Evolutionary conservation across 306 rosid genomes (phyloP), one percentile per base, ranked within the genome.

Genomic region (Potentilla sterilis): DNA sequence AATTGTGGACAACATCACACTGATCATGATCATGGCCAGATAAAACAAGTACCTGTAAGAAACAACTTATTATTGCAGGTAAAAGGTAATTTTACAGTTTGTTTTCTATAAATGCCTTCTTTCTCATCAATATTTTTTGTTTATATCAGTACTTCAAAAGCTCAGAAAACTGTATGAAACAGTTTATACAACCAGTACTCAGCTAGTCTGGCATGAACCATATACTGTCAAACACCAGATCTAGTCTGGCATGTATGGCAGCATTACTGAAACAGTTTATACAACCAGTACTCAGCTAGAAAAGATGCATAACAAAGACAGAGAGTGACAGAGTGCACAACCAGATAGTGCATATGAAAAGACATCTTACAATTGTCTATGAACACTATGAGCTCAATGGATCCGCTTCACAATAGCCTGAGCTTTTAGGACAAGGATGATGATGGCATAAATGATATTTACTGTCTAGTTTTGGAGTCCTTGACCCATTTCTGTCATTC

Each of bases 1-100:
- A 75, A 76, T 83, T 72, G 76, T 87, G 96, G 72, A 81, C 86
- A 76, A 89, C 24, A 1, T 80, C 88, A 86, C 98, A 93, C 75
- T 89, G 96, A 81, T 89, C 98, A 7, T 93, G 98, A 83, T 93
- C 98, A 75, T 93, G 98, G 48, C 96, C 96, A 24, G 96, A 93
- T 69, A 93, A 85, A 83, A 90, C 69, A 64, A 85, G 87, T 67
- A 81, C 86, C 96, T 92, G 92, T 70, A 77, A 69, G 70, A 74
- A 80, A 72, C 44, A 72, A 77, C 83, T n/a, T 22, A 37, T 74
- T 43, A 70, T 47, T 57, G 75, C 79, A 76, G 32, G 70, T 44
- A 51, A 73, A 37, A 68, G 64, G 59, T 54, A 77, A 48, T 73
- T 70, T 28, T 11, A 14, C 40, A 40, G 19, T 14, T n/a, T 19